phyloP scores from a whole-genome alignment of 768 basidiomycete species.

The Podaxis carcinomalis region DNA sequence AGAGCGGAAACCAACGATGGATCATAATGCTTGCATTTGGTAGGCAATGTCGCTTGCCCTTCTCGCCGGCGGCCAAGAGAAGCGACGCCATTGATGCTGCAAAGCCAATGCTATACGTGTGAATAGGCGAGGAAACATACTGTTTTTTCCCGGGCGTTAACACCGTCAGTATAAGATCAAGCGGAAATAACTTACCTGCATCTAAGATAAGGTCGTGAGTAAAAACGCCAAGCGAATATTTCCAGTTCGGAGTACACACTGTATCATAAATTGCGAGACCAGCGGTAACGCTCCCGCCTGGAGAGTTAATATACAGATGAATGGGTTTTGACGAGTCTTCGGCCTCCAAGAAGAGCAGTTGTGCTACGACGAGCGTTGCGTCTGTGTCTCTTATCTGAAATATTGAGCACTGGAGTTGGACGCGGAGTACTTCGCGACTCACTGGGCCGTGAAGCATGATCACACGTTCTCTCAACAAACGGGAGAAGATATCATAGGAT shows the following conservation, averaged over 20 bases:
- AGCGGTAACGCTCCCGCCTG: conserved; percentile 93
- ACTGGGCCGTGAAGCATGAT: conserved; percentile 95
- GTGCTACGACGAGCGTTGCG: conserved; percentile 84
- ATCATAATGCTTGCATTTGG: conserved; percentile 98
- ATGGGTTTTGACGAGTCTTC: conserved; percentile 94
- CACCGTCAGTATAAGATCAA: conserved; percentile 12
- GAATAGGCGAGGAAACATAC: conserved; percentile 93
- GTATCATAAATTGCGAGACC: conserved; percentile 98
- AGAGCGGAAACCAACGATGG: conserved; percentile 61
- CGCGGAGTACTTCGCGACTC: conserved; percentile 23
- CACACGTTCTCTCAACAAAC: conserved; percentile 87
- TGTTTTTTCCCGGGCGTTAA: conserved; percentile 22
- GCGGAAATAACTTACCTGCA: conserved; percentile 51
- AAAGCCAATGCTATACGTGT: conserved; percentile 94
- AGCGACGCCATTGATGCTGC: conserved; percentile 97
- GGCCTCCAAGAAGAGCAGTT: conserved; percentile 92
- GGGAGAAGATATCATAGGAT: conserved; percentile 95
- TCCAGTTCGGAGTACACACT: conserved; percentile 39
- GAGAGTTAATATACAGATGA: conserved; percentile 95
- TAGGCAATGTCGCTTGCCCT: conserved; percentile 86
- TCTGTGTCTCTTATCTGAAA: conserved; percentile 83
- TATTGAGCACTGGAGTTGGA: conserved; percentile 9
- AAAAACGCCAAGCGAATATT: conserved; percentile 12
- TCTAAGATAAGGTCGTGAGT: conserved; percentile 31
- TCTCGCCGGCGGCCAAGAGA: conserved; percentile 86